Base-by-base conservation (phyloP, 2,329 filamentous ascomycete genomes). In the Thielaviopsis punctulata region DNA sequence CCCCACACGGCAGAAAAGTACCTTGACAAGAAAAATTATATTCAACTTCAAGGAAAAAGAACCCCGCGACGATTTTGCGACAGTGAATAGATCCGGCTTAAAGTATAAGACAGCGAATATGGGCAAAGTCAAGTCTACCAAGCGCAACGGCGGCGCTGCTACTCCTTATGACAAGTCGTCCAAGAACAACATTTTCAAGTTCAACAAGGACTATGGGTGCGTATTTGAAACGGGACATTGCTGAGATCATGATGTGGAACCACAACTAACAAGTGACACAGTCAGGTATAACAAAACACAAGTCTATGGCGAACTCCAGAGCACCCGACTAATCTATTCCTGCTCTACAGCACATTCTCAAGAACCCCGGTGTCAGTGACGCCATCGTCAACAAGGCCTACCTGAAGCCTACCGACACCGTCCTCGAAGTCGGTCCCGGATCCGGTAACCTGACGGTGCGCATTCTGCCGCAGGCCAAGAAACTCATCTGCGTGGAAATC, bases 161-260 rank as follows among this genome's bases (percentile, higher is more conserved):
- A 62, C 62, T 1, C 66, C 66, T 0, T 73, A 73, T 59, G 69
- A 73, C 22, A 65, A 69, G 52, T 60, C 64, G 9, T 61, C 63
- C 54, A 71, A 71, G 62, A 88, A 94, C 70, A 89, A 86, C 61
- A 86, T 95, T 67, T 96, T 96, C 78, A 94, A 93, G 66, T 94
- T 95, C 79, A 95, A 94, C 72, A 92, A 84, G 60, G 73, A 90
- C 65, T 78, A 92, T 58, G 88, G 90, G 53, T 55, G 44, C 36
- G 50, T 41, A 9, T 19, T 41, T 18, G 27, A 33, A 13, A 10
- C 9, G 15, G 27, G 9, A 13, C 10, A 13, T 4, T 12, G 15
- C 13, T 4, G 8, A 39, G 33, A 39, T 13, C n/a, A 4, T 4
- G 33, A n/a, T 6, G 33, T 27, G 18, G 36, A 15, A 19, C n/a